These are phyloP conservation scores for Colletotrichum zoysiae DNA, from an alignment of 2,329 filamentous ascomycete genomes.

Conservation along the genomic window DNA sequence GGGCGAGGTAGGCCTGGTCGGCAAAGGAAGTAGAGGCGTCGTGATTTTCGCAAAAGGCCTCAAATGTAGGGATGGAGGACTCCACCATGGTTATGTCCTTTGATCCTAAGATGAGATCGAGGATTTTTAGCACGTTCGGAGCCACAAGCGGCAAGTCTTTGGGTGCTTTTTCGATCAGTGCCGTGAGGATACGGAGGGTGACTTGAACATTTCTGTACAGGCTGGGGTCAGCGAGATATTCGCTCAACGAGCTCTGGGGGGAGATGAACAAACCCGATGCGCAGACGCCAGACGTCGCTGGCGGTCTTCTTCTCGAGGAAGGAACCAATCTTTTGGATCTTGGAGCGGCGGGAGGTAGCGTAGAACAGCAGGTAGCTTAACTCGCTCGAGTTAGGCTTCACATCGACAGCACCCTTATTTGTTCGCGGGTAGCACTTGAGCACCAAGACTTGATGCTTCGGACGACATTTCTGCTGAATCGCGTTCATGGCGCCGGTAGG, in stretches of 20 bases:
- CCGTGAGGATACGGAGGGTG: constrained; percentile 90
- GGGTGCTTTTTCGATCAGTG: constrained; percentile 92
- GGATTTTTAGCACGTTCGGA: constrained; percentile 84
- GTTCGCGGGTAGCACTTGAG: constrained; percentile 96
- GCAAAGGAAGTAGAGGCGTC: constrained; percentile 87
- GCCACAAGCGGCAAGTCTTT: constrained; percentile 93
- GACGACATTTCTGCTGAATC: constrained; percentile 78
- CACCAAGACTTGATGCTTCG: constrained; percentile 96
- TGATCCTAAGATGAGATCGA: constrained; percentile 85
- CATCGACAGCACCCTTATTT: constrained; percentile 90
- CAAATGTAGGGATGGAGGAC: constrained; percentile 87
- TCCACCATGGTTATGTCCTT: constrained; percentile 94
- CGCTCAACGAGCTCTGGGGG: constrained; percentile 2
- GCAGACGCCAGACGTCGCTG: constrained; percentile 88
- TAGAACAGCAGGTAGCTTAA: constrained; percentile 98
- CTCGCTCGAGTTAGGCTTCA: constrained; percentile 96
- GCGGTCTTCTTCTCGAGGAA: constrained; percentile 96
- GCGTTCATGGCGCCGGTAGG: constrained; percentile 67
- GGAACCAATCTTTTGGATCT: constrained; percentile 94
- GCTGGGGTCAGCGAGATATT: constrained; percentile 12
- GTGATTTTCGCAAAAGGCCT: constrained; percentile 89
- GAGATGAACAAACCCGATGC: constrained; percentile 77
- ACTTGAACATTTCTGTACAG: constrained; percentile 85
- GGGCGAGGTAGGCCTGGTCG: constrained; percentile 83
- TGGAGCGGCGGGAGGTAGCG: constrained; percentile 91